Base-by-base conservation (phyloP, 495 filamentous ascomycete species). In the Lentithecium fluviatile region DNA sequence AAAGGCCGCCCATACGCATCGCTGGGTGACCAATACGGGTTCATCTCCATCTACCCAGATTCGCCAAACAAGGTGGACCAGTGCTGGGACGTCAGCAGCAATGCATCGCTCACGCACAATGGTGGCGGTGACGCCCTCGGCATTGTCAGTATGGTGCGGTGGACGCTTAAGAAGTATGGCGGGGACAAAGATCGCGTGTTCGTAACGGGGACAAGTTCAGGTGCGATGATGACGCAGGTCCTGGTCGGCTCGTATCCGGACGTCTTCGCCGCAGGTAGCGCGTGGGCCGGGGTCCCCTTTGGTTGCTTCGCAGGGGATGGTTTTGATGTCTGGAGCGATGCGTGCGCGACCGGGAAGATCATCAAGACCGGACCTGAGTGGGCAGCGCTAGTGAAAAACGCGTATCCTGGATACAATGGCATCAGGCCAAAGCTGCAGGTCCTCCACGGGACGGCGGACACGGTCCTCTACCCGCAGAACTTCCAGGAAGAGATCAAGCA, bases 221-320 rank as follows among this genome's bases (percentile, higher is more conserved):
- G 82, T 10, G 65, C 54, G 42, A 61, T 67, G 65, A 67, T 67
- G 65, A 67, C 65, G 8, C 83, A 83, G 63, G 80, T 83, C n/a
- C 68, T 85, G 69, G 77, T 75, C n/a, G 82, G 78, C 2, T 77
- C 79, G 0, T 84, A 85, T 64, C 83, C 82, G 7, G 77, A 83
- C 21, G 74, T 84, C 8, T 85, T 84, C 64, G 77, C 80, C 24
- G 83, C 82, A 4, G 82, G 77, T 13, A 78, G 76, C 7, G 82
- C 76, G 19, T 86, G 81, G 69, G 71, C 82, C 4, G 84, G 84
- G 15, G 82, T 87, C 0, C 71, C 84, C 6, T 82, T 79, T 26
- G 83, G 83, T 6, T 87, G 84, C 73, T 85, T 83, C 69, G 70
- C 57, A 55, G 74, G 59, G 64, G 73, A 60, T 72, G 74, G 56